These are phyloP conservation scores for Phytophthora meadii DNA, from an alignment of 352 stramenopile species.

Conservation along the genomic window DNA sequence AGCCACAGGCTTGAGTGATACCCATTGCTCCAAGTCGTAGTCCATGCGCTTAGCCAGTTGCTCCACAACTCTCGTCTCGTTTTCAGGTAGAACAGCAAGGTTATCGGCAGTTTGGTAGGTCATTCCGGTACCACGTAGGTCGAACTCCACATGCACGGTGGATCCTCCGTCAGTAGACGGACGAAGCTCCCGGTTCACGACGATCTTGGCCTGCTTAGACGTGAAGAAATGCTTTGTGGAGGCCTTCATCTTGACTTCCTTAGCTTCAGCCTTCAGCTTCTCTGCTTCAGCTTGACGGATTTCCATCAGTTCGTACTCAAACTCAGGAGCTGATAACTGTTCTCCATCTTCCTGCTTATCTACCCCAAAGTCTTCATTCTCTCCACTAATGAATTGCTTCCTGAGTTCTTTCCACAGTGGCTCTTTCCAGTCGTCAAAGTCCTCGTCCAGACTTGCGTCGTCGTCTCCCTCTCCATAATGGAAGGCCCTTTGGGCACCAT, in stretches of 20 bases:
- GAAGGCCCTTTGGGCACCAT: constrained; percentile 88
- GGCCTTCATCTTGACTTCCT: constrained; percentile 63
- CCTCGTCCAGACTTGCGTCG: constrained; percentile 93
- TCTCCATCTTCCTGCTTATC: constrained; percentile 7
- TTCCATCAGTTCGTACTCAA: constrained; percentile 67
- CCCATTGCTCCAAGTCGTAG: constrained; percentile 92
- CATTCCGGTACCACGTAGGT: constrained; percentile 82
- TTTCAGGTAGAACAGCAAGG: constrained; percentile 93
- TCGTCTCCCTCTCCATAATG: constrained; percentile 96
- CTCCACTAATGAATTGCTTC: constrained; percentile 62
- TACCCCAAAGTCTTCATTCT: constrained; percentile 18
- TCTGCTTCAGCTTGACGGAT: constrained; percentile 39
- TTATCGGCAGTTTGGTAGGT: constrained; percentile 96
- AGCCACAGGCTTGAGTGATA: constrained; percentile 74
- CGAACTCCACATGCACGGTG: constrained; percentile 92
- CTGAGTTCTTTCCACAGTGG: constrained; percentile 85
- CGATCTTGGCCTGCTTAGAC: constrained; percentile 80
- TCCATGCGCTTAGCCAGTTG: constrained; percentile 82
- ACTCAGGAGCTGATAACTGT: constrained; percentile 47
- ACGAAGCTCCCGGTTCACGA: constrained; percentile 93
- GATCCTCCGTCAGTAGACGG: constrained; percentile 75
- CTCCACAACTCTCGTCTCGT: constrained; percentile 82
- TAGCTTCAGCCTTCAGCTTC: constrained; percentile 9
- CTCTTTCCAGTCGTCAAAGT: constrained; percentile 97
- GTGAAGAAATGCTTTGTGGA: constrained; percentile 94